Evolutionary conservation across 2,329 filamentous ascomycete genomes (phyloP).

Genomic region (Penicillium sp.): DNA sequence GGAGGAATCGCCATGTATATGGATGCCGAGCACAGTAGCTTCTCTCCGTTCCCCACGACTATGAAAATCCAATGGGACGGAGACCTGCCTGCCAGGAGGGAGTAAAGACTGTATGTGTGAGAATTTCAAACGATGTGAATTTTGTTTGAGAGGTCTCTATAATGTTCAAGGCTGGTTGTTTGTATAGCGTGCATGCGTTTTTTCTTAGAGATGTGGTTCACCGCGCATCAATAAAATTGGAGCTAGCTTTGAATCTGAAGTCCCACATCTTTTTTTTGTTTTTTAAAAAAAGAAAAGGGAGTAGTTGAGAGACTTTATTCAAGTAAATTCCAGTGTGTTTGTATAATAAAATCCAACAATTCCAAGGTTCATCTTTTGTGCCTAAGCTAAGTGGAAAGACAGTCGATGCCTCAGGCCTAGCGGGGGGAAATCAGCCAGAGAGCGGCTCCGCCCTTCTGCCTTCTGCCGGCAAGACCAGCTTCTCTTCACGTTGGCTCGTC

Average conservation of each 20-base stretch:
- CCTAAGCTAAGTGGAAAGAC: neutral
- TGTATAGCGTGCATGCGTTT: neutral
- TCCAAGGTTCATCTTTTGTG: neutral
- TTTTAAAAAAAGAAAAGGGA: neutral
- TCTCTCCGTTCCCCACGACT: constrained; percentile 44
- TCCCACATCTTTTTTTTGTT: neutral
- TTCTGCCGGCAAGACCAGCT: constrained; percentile 24
- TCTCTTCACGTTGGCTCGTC: constrained; percentile 11
- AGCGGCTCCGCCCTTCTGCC: constrained; percentile 12
- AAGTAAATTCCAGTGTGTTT: neutral
- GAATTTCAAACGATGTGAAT: neutral
- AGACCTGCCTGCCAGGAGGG: constrained; percentile 26
- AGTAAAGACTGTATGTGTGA: neutral
- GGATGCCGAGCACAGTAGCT: constrained; percentile 43
- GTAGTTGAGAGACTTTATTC: neutral
- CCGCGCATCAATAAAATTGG: neutral
- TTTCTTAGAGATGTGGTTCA: neutral
- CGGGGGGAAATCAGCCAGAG: constrained; percentile 16
- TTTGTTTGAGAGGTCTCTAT: neutral
- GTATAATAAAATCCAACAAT: neutral
- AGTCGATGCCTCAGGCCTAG: constrained; percentile 19
- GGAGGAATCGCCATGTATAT: constrained; percentile 46
- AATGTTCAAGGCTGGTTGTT: neutral
- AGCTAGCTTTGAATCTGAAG: neutral
- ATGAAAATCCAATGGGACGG: constrained; percentile 48